Base-by-base conservation (phyloP, 345 rosid genomes). In the Eucalyptus tenuipes region DNA sequence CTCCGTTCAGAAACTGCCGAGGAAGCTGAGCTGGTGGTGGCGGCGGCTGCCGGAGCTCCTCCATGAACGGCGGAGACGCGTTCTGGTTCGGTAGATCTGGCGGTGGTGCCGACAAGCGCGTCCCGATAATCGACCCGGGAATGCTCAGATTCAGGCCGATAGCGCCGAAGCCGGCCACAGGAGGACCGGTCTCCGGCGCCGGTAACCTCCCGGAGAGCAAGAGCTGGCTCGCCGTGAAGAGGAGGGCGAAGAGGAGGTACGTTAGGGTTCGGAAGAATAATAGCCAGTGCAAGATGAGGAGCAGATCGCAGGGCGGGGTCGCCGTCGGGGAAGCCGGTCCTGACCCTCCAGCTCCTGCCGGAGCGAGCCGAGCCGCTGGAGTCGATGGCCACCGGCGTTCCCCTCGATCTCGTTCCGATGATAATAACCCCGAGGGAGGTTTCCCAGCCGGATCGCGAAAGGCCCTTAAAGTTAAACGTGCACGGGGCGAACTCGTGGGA, bases 141-240 rank as follows among this genome's bases (percentile, higher is more conserved):
- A 95, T 95, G 98, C 95, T 93, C 89, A 90, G 96, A 90, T 97
- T 96, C 93, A 92, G 98, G 71, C 98, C 98, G 89, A 97, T 97
- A 89, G 99, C 98, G 1, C 99, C 99, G 53, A 97, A 96, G 89
- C 99, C 97, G 87, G 88, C 86, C 45, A 24, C 40, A 50, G 93
- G 92, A 16, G 94, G 89, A 20, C 68, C 88, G 12, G 45, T 10
- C 53, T 86, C 93, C 42, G 87, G 91, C 61, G 57, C 61, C 37
- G 17, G 49, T 79, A 48, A 61, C 85, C 85, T 79, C 49, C 91
- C 85, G 47, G 90, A 81, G 87, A 91, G 89, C 88, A 88, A 87
- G 86, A 4, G 66, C 52, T 45, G 92, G 87, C 59, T 85, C 25
- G 24, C 90, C 87, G 88, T 89, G 85, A 93, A 87, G 75, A 79